A percentile compares a stretch with the other conserved stretches of the same genome.
These are phyloP conservation scores for Aspergillus funiculosus DNA, from an alignment of 495 filamentous ascomycete genomes.

Conservation along the genomic window DNA sequence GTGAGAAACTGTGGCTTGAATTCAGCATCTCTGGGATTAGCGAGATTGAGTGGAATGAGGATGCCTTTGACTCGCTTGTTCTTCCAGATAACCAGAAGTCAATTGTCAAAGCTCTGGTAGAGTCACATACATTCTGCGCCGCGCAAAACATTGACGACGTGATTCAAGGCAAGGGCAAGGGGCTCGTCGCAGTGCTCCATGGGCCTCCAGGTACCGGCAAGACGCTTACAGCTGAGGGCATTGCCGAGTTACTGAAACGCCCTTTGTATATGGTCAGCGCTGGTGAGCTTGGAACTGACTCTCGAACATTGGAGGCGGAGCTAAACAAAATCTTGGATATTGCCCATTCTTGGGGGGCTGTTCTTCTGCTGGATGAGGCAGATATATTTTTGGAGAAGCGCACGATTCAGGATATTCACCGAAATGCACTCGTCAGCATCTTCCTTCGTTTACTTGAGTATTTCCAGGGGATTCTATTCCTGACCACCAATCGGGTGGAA, in stretches of 20 bases:
- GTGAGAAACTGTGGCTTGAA: slow-evolving; percentile 87
- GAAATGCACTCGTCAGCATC: slow-evolving; percentile 74
- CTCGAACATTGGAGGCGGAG: slow-evolving; percentile 68
- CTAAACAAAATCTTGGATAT: slow-evolving; percentile 82
- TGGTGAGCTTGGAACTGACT: slow-evolving; percentile 76
- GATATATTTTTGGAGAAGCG: slow-evolving; percentile 76
- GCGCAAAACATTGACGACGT: slow-evolving; percentile 80
- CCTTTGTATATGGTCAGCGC: slow-evolving; percentile 82
- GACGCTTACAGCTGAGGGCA: slow-evolving; percentile 83
- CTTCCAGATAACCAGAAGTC: slow-evolving; percentile 69
- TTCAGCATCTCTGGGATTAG: slow-evolving; percentile 78
- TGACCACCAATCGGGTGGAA: slow-evolving; percentile 76
- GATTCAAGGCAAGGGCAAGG: slow-evolving; percentile 72
- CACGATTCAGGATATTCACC: slow-evolving; percentile 61
- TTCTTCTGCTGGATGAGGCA: slow-evolving; percentile 71
- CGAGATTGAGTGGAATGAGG: slow-evolving; percentile 76
- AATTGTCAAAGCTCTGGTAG: slow-evolving; percentile 74
- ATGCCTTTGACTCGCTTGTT: slow-evolving; percentile 74
- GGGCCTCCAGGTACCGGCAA: slow-evolving; percentile 86
- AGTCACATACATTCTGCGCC: slow-evolving; percentile 75
- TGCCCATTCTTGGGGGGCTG: slow-evolving; percentile 80
- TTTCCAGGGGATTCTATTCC: slow-evolving; percentile 74
- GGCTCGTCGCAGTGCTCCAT: slow-evolving; percentile 69
- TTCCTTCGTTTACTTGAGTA: slow-evolving; percentile 68
- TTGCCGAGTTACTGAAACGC: slow-evolving; percentile 73